These are phyloP conservation scores for Paracorniculantispora psalliotae DNA, from an alignment of 2,329 filamentous ascomycete genomes.

Conservation along the genomic window DNA sequence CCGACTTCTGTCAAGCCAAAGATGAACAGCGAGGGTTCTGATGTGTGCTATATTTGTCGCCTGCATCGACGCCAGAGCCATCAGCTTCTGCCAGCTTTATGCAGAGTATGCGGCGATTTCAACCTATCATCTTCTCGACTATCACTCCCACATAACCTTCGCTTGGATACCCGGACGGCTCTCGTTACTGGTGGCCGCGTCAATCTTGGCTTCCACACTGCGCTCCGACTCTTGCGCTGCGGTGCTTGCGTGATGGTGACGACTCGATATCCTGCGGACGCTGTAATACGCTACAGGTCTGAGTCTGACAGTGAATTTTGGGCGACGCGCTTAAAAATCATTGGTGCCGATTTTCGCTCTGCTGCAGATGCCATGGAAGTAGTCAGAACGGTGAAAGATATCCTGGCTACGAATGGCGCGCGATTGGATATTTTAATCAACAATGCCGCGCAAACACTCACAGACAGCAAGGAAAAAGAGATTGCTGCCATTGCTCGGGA, in stretches of 20 bases:
- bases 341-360: slow-evolving; percentile 30
- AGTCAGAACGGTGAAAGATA: slow-evolving; percentile 19
- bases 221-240: slow-evolving; percentile 29
- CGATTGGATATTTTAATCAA: slow-evolving; percentile 32
- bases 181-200: slow-evolving; percentile 32
- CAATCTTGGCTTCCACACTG: slow-evolving; percentile 30
- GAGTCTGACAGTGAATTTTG: slow-evolving; percentile 20
- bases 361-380: slow-evolving; percentile 28
- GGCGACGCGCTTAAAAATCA: slow-evolving; percentile 19
- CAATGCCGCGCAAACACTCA: slow-evolving; percentile 35
- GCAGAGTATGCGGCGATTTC: slow-evolving; percentile 29
- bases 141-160: slow-evolving; percentile 25
- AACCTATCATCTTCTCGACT: slow-evolving; percentile 26
- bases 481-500: neutral
- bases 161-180: slow-evolving; percentile 23
- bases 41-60: slow-evolving; percentile 30
- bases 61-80: slow-evolving; percentile 16
- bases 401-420: neutral
- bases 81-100: slow-evolving; percentile 25
- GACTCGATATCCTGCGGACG: slow-evolving; percentile 31
- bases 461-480: slow-evolving; percentile 25
- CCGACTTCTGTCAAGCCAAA: neutral
- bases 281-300: slow-evolving; percentile 24
- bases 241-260: slow-evolving; percentile 32
- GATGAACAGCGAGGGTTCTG: neutral